Conservation (phyloP, 306 rosid species). For the Quercus aquifolioides region DNA sequence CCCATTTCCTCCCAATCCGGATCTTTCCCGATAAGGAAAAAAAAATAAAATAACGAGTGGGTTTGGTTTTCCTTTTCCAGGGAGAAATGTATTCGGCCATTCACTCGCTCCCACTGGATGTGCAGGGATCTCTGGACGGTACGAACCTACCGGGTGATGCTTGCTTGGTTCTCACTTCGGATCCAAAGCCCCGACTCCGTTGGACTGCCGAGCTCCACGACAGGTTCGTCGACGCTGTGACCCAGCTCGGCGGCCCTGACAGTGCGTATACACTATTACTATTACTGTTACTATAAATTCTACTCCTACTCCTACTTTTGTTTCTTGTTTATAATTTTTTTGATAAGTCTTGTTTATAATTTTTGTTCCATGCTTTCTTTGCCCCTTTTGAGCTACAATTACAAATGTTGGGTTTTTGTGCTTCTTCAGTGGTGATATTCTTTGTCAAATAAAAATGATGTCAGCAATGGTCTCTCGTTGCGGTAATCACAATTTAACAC, state of each 20-base stretch:
- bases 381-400: neutral
- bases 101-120: conserved; percentile 52
- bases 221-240: conserved; percentile 59
- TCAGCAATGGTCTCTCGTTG: no score
- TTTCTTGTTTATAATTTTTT: no score
- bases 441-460: no score
- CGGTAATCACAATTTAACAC: no score
- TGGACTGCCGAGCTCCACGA: conserved; percentile 72
- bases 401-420: neutral
- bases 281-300: neutral
- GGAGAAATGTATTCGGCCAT: conserved; percentile 48
- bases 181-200: conserved; percentile 59
- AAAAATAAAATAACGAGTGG: conserved; percentile 15
- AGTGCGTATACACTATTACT: conserved; percentile 36
- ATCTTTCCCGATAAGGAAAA: neutral
- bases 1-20: conserved; percentile 14
- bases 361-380: no score
- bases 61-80: conserved; percentile 4
- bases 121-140: conserved; percentile 51
- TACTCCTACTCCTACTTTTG: no score
- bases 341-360: no score
- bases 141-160: conserved; percentile 55
- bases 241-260: conserved; percentile 68
- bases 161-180: conserved; percentile 56
- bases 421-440: neutral